Conservation (phyloP, 768 basidiomycete species). For the Tulasnella sp. region DNA sequence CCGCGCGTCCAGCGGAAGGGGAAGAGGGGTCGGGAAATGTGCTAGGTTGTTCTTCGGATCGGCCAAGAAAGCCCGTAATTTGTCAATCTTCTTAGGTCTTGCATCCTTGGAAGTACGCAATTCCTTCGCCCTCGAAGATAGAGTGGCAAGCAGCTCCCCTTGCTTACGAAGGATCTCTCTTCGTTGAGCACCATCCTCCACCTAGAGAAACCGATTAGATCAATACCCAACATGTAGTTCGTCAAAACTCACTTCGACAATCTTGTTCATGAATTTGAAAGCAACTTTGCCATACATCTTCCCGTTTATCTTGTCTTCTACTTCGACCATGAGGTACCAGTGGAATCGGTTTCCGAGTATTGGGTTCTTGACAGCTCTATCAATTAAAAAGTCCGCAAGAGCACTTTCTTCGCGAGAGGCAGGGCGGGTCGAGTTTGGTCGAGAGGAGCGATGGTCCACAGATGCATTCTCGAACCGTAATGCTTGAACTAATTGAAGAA, state of each 20-base stretch:
- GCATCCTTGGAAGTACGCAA: slow-evolving; percentile 83
- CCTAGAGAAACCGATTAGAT: slow-evolving; percentile 27
- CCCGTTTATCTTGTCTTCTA: slow-evolving; percentile 71
- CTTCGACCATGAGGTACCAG: slow-evolving; percentile 98
- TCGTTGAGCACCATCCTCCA: slow-evolving; percentile 65
- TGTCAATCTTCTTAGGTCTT: slow-evolving; percentile 95
- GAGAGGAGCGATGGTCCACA: slow-evolving; percentile 61
- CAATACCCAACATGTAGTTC: background rate
- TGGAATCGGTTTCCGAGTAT: slow-evolving; percentile 84
- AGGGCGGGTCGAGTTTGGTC: slow-evolving; percentile 43
- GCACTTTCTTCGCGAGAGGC: slow-evolving; percentile 83
- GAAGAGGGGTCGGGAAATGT: slow-evolving; percentile 55
- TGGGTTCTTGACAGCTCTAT: slow-evolving; percentile 66
- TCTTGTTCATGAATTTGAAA: slow-evolving; percentile 78
- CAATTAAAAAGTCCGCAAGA: slow-evolving; percentile 81
- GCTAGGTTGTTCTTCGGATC: slow-evolving; percentile 79
- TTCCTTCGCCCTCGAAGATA: slow-evolving; percentile 78
- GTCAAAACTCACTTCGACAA: slow-evolving; percentile 66
- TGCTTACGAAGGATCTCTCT: slow-evolving; percentile 85
- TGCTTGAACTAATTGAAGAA: slow-evolving; percentile 93
- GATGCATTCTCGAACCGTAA: slow-evolving; percentile 87
- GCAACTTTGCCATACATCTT: slow-evolving; percentile 91
- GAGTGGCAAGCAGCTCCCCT: slow-evolving; percentile 72
- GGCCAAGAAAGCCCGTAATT: slow-evolving; percentile 67
- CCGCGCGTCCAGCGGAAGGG: slow-evolving; percentile 83